phyloP scores from a whole-genome alignment of 176 grass and related monocot species.

The Carex littledalei region DNA sequence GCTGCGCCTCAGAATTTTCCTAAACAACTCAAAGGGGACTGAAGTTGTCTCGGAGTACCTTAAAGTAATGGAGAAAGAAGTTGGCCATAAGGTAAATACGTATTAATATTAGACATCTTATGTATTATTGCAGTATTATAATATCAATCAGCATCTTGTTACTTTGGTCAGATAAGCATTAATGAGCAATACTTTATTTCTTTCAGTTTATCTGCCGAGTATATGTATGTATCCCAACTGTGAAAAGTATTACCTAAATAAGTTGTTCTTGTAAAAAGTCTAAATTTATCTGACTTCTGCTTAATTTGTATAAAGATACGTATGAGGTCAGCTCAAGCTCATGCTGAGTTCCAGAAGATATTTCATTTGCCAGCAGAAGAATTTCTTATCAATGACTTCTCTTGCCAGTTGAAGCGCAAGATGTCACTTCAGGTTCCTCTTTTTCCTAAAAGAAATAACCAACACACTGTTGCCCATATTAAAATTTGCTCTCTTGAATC shows the following conservation, averaged over 20 bases:
- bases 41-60: slow-evolving; percentile 64
- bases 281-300: slow-evolving; percentile 33
- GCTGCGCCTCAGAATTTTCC: slow-evolving; percentile 76
- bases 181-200: background rate
- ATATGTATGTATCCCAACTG: background rate
- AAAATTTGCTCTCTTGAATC: slow-evolving; percentile 8
- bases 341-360: slow-evolving; percentile 87
- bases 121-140: background rate
- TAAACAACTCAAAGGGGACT: slow-evolving; percentile 75
- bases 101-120: background rate
- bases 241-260: background rate
- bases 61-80: slow-evolving; percentile 94
- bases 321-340: slow-evolving; percentile 67
- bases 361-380: slow-evolving; percentile 81
- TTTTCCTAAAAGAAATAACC: slow-evolving; percentile 1
- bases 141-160: background rate
- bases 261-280: background rate
- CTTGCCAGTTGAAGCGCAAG: slow-evolving; percentile 92
- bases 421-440: slow-evolving; percentile 64
- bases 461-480: background rate
- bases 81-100: slow-evolving; percentile 79
- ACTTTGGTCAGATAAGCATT: background rate
- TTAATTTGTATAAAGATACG: slow-evolving; percentile 55
- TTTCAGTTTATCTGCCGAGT: background rate
- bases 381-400: slow-evolving; percentile 96